Base-by-base conservation (phyloP, 495 filamentous ascomycete species). In the Chaetomidium leptoderma region DNA sequence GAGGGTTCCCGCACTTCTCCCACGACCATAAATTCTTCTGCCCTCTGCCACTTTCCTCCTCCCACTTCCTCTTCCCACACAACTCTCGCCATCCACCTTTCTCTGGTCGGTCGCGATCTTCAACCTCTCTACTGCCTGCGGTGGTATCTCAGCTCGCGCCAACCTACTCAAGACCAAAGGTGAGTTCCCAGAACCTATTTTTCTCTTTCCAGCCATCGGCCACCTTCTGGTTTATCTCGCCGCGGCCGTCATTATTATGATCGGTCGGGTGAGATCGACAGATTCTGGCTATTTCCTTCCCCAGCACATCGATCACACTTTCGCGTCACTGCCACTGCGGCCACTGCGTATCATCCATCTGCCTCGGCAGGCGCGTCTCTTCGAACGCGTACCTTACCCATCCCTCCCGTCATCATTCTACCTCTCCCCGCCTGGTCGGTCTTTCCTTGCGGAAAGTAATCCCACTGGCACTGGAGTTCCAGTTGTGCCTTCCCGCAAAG, bases 21-120 rank as follows among this genome's bases (percentile, higher is more conserved):
- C 33, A 4, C 14, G 2, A 9, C 35, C 27, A 50, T 40, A 19
- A 55, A 35, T 45, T 35, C 24, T 47, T 26, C 37, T 55, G 30
- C 24, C 47, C 46, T 58, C 49, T 44, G 35, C 48, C 50, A 46
- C 40, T 50, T 57, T 42, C 53, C 29, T 47, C 43, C 57, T 58
- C 53, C 36, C 53, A 40, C 52, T 46, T 57, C 32, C 56, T 63
- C 40, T 23, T 49, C 30, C 51, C 16, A 32, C 50, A 37, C 52
- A 7, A 29, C 35, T 36, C 46, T 4, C 37, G 23, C 54, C 35
- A n/a, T 9, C 19, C 14, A 37, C 29, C 37, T 21, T n/a, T 48
- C 21, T 42, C 33, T 29, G 24, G 29, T 53, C 24, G n/a, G 13
- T 33, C 42, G 37, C n/a, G 7, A 44, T 32, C 16, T 39, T 8